Evolutionary conservation across 139 green algal species (phyloP), one percentile per base, ranked within the genome.

Genomic region (Yamagishiella unicocca): DNA sequence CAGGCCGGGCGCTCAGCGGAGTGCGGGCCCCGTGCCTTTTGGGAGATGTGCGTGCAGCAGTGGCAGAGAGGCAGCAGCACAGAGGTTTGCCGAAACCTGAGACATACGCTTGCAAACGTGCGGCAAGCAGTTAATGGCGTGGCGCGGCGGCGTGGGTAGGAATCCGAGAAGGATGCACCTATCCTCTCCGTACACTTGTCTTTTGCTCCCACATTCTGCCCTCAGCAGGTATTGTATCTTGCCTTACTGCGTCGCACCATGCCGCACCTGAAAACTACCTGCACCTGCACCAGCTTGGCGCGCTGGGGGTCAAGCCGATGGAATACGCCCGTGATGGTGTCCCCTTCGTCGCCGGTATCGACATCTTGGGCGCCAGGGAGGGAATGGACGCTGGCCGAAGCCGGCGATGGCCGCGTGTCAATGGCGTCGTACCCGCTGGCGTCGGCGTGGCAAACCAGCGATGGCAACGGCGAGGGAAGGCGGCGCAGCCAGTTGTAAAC

Each of bases 21-120:
- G 94, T 96, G 53, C 94, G 85, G 1, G 94, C 94, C 8, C 94
- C 94, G 68, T 97, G 94, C 87, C 92, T 95, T n/a, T n/a, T n/a
- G n/a, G n/a, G n/a, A n/a, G n/a, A n/a, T n/a, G n/a, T n/a, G n/a
- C n/a, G n/a, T n/a, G n/a, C n/a, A n/a, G n/a, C n/a, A n/a, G n/a
- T n/a, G n/a, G n/a, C n/a, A n/a, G n/a, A n/a, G n/a, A n/a, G n/a
- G n/a, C n/a, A n/a, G n/a, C n/a, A n/a, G n/a, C n/a, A n/a, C n/a
- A n/a, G n/a, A n/a, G n/a, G n/a, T n/a, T n/a, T n/a, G n/a, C n/a
- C n/a, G n/a, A n/a, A n/a, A n/a, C n/a, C n/a, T n/a, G n/a, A n/a
- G n/a, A n/a, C n/a, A n/a, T n/a, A n/a, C n/a, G n/a, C n/a, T n/a
- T n/a, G n/a, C n/a, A n/a, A n/a, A n/a, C n/a, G n/a, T n/a, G n/a